Evolutionary conservation across 768 basidiomycete genomes (phyloP).

Genomic region (Ramaria sp.): DNA sequence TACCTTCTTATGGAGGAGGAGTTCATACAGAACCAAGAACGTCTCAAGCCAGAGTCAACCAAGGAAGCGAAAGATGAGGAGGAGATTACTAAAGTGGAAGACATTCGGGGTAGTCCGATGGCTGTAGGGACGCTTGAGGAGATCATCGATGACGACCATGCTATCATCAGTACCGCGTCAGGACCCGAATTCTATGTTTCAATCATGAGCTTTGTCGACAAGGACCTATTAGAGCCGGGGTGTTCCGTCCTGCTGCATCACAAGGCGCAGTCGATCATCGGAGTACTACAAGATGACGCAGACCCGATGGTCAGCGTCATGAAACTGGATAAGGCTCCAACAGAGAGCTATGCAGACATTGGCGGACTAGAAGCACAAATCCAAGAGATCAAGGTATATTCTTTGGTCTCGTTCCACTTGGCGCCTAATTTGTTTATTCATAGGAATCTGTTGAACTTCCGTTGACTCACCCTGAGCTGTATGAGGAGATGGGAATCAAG

Average conservation of each 20-base stretch:
- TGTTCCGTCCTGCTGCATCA: constrained; percentile 93
- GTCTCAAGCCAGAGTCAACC: constrained; percentile 76
- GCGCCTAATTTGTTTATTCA: constrained; percentile 1
- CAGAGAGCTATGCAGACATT: constrained; percentile 97
- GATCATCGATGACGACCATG: constrained; percentile 96
- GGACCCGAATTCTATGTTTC: constrained; percentile 96
- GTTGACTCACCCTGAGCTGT: constrained; percentile 93
- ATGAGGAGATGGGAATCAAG: constrained; percentile 99
- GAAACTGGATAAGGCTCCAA: constrained; percentile 98
- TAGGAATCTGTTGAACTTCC: constrained; percentile 98
- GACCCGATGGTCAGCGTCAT: constrained; percentile 97
- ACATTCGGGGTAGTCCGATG: constrained; percentile 92
- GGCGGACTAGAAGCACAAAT: constrained; percentile 96
- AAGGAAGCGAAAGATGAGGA: constrained; percentile 95
- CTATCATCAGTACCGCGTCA: constrained; percentile 91
- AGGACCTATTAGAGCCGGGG: constrained; percentile 92
- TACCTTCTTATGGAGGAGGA: constrained; percentile 93
- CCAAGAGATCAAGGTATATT: constrained; percentile 89
- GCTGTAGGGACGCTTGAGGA: constrained; percentile 98
- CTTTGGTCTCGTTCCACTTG: neutral
- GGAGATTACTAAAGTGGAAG: constrained; percentile 87
- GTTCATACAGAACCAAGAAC: constrained; percentile 87
- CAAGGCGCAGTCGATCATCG: constrained; percentile 90
- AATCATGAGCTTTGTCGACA: constrained; percentile 97
- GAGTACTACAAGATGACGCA: constrained; percentile 89